Evolutionary conservation across 805 yeast species (phyloP).

Genomic region (Alloascoidea africana): DNA sequence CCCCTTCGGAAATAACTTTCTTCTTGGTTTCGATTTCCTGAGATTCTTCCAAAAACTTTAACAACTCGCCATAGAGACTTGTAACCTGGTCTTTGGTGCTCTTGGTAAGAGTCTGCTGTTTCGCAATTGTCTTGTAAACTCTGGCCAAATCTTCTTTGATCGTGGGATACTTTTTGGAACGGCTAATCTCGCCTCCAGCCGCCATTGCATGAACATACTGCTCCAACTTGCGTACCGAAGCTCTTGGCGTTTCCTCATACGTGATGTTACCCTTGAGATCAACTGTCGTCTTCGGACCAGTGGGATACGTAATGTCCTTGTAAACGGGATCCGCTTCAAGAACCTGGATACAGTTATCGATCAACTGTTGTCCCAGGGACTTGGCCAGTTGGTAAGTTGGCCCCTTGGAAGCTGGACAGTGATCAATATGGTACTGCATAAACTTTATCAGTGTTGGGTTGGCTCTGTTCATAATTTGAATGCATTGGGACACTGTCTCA

Average conservation of each 20-base stretch:
- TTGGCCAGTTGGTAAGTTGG: slow-evolving; percentile 87
- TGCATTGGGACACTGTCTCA: slow-evolving; percentile 92
- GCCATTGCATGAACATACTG: slow-evolving; percentile 96
- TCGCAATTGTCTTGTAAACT: slow-evolving; percentile 68
- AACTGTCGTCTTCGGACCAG: slow-evolving; percentile 86
- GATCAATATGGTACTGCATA: slow-evolving; percentile 90
- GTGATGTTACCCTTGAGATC: slow-evolving; percentile 78
- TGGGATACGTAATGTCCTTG: slow-evolving; percentile 89
- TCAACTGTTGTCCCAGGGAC: slow-evolving; percentile 80
- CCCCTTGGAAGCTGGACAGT: slow-evolving; percentile 74
- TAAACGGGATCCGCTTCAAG: slow-evolving; percentile 71
- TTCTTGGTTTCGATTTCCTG: slow-evolving; percentile 58
- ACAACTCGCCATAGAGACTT: slow-evolving; percentile 52
- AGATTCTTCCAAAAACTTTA: slow-evolving; percentile 51
- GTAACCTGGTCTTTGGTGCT: slow-evolving; percentile 59
- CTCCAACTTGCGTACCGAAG: slow-evolving; percentile 85
- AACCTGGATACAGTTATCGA: slow-evolving; percentile 90
- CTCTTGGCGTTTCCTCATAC: slow-evolving; percentile 77
- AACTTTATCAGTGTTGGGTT: slow-evolving; percentile 86
- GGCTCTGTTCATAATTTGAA: slow-evolving; percentile 94
- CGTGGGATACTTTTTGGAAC: slow-evolving; percentile 45
- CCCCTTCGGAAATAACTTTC: slow-evolving; percentile 35
- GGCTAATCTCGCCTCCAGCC: slow-evolving; percentile 78
- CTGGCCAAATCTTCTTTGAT: slow-evolving; percentile 75
- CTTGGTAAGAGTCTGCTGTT: slow-evolving; percentile 46